Evolutionary conservation across 345 rosid species (phyloP), one percentile per base, ranked within the genome.

Genomic region (Geranium brycei): DNA sequence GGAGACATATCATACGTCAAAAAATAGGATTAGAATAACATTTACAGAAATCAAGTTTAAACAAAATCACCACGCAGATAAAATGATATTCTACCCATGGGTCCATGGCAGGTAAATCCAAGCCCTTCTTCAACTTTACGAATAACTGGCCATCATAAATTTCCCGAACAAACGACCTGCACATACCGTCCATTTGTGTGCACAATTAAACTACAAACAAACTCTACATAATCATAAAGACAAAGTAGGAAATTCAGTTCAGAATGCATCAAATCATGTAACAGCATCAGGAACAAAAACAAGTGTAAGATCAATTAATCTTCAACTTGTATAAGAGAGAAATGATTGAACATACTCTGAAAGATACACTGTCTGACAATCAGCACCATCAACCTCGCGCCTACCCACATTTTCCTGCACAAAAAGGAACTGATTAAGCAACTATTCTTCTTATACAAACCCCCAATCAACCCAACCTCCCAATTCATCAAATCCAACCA

Each of bases 51-150:
- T 58, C 31, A 65, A 58, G 62, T 17, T 16, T 4, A 58, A 57
- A 65, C n/a, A 57, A 1, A 57, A 31, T 17, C 11, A 18, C 32
- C 19, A 40, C 10, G 64, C 4, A 57, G 4, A 41, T 30, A 19
- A 60, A 17, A 16, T 5, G 13, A 55, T 51, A 19, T 19, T 19
- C 5, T 68, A 92, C 96, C 99, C 97, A 92, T 51, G 90, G 97
- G 77, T 92, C 99, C 91, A 92, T 84, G 51, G 89, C 89, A 67
- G 97, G 99, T 16, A 92, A 84, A 66, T 83, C 65, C 67, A 83
- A 59, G 19, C 97, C 95, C 73, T 80, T 87, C 63, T 81, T 85
- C 68, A 92, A 78, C 74, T 86, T 92, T 18, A 92, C 64, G 51
- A 89, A 82, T 70, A 89, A 72, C 57, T 92, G 97, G 6, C 98